phyloP scores from a whole-genome alignment of 805 yeast species.

The Lipomyces starkeyi region DNA sequence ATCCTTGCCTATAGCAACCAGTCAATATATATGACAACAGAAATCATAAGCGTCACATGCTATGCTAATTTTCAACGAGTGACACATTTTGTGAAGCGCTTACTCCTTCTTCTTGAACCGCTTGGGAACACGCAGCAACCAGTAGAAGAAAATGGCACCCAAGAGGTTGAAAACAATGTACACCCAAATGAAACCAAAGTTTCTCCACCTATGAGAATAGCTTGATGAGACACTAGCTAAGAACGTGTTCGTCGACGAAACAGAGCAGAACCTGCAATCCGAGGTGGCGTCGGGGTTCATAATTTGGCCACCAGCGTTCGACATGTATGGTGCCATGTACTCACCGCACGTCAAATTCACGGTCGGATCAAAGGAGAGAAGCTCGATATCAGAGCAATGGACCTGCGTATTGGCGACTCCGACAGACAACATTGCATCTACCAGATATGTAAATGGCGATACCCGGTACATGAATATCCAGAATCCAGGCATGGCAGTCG shows the following conservation, averaged over 20 bases:
- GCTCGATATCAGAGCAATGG: constrained; percentile 56
- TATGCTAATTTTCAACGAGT: too few species aligned
- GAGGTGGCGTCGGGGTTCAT: constrained; percentile 55
- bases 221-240: constrained; percentile 48
- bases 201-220: constrained; percentile 67
- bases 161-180: constrained; percentile 51
- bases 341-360: constrained; percentile 68
- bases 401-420: constrained; percentile 60
- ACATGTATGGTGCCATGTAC: constrained; percentile 55
- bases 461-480: constrained; percentile 84
- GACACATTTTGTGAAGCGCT: too few species aligned
- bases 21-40: too few species aligned
- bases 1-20: too few species aligned
- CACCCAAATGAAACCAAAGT: constrained; percentile 62
- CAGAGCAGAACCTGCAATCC: constrained; percentile 29
- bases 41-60: too few species aligned
- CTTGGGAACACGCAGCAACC: constrained; percentile 35
- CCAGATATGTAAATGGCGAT: constrained; percentile 73
- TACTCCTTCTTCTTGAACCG: constrained; percentile 21
- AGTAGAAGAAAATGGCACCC: constrained; percentile 50
- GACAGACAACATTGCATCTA: constrained; percentile 58
- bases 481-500: constrained; percentile 70
- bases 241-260: constrained; percentile 29
- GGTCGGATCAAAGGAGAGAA: constrained; percentile 54
- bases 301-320: constrained; percentile 61